A percentile compares a stretch with the other conserved stretches of the same genome.
These are phyloP conservation scores for Pharus latifolius DNA, from an alignment of 176 grass and related monocot species.

Conservation along the genomic window DNA sequence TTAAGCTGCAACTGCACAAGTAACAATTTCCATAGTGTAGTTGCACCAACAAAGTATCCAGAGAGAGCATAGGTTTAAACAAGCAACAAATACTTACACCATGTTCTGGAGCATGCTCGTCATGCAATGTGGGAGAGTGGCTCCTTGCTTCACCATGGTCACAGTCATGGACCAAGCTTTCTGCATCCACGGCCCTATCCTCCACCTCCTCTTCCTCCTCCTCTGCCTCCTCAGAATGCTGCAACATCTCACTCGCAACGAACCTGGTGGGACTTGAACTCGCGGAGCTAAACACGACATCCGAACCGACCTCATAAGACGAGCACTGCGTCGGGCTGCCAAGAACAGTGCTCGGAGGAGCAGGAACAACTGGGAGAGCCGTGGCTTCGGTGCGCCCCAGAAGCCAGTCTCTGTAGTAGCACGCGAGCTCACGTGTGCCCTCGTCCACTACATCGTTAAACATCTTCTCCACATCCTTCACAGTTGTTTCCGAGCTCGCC, in stretches of 20 bases:
- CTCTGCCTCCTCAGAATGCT: not conserved
- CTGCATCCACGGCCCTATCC: not conserved
- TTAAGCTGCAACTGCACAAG: no score
- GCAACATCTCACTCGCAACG: not conserved
- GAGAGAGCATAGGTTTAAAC: no score
- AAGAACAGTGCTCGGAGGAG: constrained; percentile 21
- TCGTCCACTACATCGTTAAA: constrained; percentile 40
- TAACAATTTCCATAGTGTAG: no score
- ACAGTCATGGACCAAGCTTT: not conserved
- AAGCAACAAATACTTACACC: not conserved
- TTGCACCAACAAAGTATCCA: no score
- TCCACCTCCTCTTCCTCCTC: not conserved
- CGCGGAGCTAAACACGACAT: constrained; percentile 29
- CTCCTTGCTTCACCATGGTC: not conserved
- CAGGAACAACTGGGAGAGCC: constrained; percentile 23
- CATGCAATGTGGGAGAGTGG: not conserved
- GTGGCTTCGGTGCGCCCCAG: constrained; percentile 31
- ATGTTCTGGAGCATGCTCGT: no score
- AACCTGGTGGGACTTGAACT: not conserved
- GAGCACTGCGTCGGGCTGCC: not conserved
- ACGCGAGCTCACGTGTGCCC: constrained; percentile 43
- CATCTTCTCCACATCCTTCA: constrained; percentile 24
- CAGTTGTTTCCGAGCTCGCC: not conserved
- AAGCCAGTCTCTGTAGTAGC: constrained; percentile 89
- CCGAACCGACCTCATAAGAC: constrained; percentile 18